These are phyloP conservation scores for Scytalidium lignicola DNA, from an alignment of 2,329 filamentous ascomycete species.

Conservation along the genomic window DNA sequence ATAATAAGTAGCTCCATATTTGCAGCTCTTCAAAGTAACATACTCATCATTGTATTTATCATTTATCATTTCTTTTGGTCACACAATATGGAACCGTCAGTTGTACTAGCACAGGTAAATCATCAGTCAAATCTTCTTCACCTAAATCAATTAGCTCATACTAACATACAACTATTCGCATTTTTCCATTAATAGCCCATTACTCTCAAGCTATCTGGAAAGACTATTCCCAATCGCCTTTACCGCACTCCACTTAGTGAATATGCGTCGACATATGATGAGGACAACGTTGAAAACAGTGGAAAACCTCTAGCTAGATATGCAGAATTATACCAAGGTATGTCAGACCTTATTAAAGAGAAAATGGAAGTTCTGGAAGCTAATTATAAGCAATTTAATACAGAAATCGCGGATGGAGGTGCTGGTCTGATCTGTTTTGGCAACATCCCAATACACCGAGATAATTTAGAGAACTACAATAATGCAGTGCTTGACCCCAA, in stretches of 20 bases:
- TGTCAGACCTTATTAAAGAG: neutral
- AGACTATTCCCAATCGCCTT: neutral
- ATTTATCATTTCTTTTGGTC: too few species aligned
- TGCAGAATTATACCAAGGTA: conserved; percentile 17
- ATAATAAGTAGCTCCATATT: too few species aligned
- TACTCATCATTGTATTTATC: too few species aligned
- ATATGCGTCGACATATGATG: conserved; percentile 18
- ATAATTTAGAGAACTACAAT: conserved; percentile 23
- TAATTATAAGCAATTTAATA: neutral
- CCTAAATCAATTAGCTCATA: too few species aligned
- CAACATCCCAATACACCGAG: conserved; percentile 23
- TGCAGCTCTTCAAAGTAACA: too few species aligned
- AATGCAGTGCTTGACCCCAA: conserved; percentile 23
- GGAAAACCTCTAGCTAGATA: conserved; percentile 18
- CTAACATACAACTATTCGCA: too few species aligned
- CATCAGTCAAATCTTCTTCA: too few species aligned
- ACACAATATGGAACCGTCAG: too few species aligned
- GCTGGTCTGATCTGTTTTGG: conserved; percentile 23
- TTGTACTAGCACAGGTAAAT: too few species aligned
- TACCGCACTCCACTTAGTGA: conserved; percentile 21
- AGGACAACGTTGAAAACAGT: conserved; percentile 18
- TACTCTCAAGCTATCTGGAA: too few species aligned
- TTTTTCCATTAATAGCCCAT: too few species aligned
- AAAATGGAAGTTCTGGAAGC: too few species aligned
- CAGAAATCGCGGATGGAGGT: conserved; percentile 13